Evolutionary conservation across 2,329 filamentous ascomycete genomes (phyloP).

Genomic region (Pestalotiopsis sp.): DNA sequence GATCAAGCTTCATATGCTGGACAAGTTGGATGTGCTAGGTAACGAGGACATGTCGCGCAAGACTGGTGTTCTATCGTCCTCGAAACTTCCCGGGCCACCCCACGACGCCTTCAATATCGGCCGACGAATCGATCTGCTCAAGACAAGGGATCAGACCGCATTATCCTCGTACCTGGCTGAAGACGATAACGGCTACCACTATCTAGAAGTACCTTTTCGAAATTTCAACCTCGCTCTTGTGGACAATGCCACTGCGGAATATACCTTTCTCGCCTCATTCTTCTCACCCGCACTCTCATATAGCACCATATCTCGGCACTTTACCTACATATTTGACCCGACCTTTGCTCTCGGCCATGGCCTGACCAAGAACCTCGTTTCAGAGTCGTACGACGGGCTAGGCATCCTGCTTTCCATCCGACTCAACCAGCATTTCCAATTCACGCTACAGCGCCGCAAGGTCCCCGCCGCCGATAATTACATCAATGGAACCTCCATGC

Average conservation of each 20-base stretch:
- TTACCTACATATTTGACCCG: conserved; percentile 85
- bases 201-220: conserved; percentile 87
- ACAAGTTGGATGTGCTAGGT: conserved; percentile 82
- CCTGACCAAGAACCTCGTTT: conserved; percentile 75
- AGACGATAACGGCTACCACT: conserved; percentile 83
- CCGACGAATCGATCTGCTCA: conserved; percentile 80
- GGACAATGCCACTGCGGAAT: conserved; percentile 93
- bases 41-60: conserved; percentile 74
- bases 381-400: conserved; percentile 79
- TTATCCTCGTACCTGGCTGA: conserved; percentile 88
- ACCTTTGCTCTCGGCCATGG: conserved; percentile 82
- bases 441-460: conserved; percentile 89
- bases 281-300: conserved; percentile 80
- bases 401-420: conserved; percentile 90
- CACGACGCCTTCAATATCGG: conserved; percentile 92
- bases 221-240: conserved; percentile 94
- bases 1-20: conserved; percentile 79
- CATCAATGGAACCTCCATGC: conserved; percentile 93
- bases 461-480: conserved; percentile 89
- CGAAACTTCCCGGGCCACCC: conserved; percentile 55
- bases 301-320: conserved; percentile 78
- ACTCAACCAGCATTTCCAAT: conserved; percentile 90
- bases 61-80: conserved; percentile 57
- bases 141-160: conserved; percentile 71
- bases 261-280: conserved; percentile 89